A percentile compares a stretch with the other conserved stretches of the same genome.
phyloP scores from a whole-genome alignment of 805 yeast species.

The Clavispora phyllophila region DNA sequence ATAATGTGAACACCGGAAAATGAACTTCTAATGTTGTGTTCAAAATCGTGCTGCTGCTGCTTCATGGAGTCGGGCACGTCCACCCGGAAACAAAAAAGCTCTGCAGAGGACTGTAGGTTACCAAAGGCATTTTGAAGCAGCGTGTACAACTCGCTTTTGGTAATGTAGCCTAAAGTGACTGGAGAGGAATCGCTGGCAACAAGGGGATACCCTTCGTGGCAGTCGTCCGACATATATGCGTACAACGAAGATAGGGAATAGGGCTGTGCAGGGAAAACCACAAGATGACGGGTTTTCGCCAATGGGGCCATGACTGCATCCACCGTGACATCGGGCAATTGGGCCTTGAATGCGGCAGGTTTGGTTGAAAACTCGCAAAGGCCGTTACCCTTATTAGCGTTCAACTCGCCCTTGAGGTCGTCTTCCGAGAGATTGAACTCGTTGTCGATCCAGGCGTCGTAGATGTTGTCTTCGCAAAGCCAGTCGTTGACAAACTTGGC shows the following conservation, averaged over 20 bases:
- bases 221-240: slow-evolving; percentile 24
- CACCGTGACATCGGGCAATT: slow-evolving; percentile 29
- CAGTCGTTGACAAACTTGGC: slow-evolving; percentile 70
- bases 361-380: slow-evolving; percentile 27
- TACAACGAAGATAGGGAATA: slow-evolving; percentile 19
- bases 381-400: slow-evolving; percentile 38
- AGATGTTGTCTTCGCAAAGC: slow-evolving; percentile 54
- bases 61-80: slow-evolving; percentile 6
- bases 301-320: slow-evolving; percentile 28
- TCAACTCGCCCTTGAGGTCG: slow-evolving; percentile 10
- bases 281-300: slow-evolving; percentile 22
- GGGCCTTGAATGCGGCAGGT: slow-evolving; percentile 22
- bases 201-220: slow-evolving; percentile 40
- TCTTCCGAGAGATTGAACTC: slow-evolving; percentile 22
- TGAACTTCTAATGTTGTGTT: slow-evolving; percentile 1
- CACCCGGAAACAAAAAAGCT: slow-evolving; percentile 8
- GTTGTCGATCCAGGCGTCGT: slow-evolving; percentile 43
- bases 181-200: slow-evolving; percentile 23
- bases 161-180: slow-evolving; percentile 29
- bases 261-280: slow-evolving; percentile 22
- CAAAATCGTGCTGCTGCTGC: slow-evolving; percentile 4
- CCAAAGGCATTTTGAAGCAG: slow-evolving; percentile 12
- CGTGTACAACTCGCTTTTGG: slow-evolving; percentile 22
- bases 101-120: slow-evolving; percentile 9
- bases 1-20: slow-evolving; percentile 4